Conservation (phyloP, 2,329 filamentous ascomycete species). For the Ascochyta lentis region DNA sequence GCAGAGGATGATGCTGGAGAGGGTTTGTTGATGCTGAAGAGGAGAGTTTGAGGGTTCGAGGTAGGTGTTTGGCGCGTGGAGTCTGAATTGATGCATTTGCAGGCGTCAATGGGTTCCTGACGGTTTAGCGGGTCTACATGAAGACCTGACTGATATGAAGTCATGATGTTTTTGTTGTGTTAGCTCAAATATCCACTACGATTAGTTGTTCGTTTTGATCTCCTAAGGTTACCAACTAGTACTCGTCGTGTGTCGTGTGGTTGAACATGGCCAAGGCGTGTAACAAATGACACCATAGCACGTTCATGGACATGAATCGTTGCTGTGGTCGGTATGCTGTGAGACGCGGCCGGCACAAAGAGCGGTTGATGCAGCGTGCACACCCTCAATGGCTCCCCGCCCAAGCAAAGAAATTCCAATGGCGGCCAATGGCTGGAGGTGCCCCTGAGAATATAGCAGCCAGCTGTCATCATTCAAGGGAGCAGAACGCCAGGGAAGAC, state of each 20-base stretch:
- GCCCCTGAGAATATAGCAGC: neutral
- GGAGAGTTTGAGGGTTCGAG: conserved; percentile 21
- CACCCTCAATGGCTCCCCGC: neutral
- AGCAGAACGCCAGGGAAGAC: conserved; percentile 7
- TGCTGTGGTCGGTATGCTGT: neutral
- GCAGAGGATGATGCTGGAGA: conserved; percentile 24
- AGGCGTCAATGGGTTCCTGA: neutral
- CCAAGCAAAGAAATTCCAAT: neutral
- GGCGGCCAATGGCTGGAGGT: neutral
- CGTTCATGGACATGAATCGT: neutral
- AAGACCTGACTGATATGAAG: conserved; percentile 2
- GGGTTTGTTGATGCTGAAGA: conserved; percentile 22
- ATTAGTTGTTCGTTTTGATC: neutral
- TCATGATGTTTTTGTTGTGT: neutral
- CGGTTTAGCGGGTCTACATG: neutral
- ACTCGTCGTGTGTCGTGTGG: neutral
- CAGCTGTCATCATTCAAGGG: conserved; percentile 6
- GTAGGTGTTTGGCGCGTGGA: neutral
- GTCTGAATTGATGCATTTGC: conserved; percentile 3
- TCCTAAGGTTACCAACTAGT: neutral
- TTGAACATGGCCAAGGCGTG: neutral
- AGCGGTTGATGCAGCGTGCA: neutral
- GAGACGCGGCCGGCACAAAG: neutral
- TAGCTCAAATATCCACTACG: neutral
- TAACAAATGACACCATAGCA: neutral